These are phyloP conservation scores for Fusarium heterosporum DNA, from an alignment of 2,329 filamentous ascomycete species.

Conservation along the genomic window DNA sequence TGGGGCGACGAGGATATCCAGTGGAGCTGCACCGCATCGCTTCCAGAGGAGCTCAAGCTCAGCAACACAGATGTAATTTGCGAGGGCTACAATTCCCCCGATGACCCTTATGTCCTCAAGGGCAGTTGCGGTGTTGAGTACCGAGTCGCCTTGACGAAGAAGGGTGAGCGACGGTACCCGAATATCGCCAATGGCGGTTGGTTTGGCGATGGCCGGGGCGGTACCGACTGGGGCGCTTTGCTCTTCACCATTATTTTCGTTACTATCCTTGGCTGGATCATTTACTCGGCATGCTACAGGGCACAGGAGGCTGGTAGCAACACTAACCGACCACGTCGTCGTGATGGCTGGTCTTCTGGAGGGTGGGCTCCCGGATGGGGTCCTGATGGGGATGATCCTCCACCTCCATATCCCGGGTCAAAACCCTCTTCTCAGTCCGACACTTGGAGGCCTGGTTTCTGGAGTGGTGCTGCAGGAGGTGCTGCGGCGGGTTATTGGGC, in stretches of 20 bases:
- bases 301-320: slow-evolving; percentile 21
- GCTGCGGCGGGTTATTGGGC: slow-evolving; percentile 76
- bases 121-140: slow-evolving; percentile 96
- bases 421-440: slow-evolving; percentile 54
- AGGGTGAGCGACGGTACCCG: slow-evolving; percentile 79
- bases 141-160: slow-evolving; percentile 78
- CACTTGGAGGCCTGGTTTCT: slow-evolving; percentile 79
- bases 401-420: slow-evolving; percentile 59
- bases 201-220: slow-evolving; percentile 49
- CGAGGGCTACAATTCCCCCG: slow-evolving; percentile 82
- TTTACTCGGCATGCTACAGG: slow-evolving; percentile 64
- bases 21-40: slow-evolving; percentile 82
- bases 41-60: slow-evolving; percentile 74
- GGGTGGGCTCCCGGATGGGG: slow-evolving; percentile 55
- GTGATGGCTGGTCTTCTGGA: slow-evolving; percentile 51
- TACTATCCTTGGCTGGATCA: slow-evolving; percentile 69
- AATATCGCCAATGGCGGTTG: slow-evolving; percentile 58
- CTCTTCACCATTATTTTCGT: slow-evolving; percentile 74
- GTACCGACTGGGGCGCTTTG: slow-evolving; percentile 52
- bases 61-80: slow-evolving; percentile 91
- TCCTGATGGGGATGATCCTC: slow-evolving; percentile 63
- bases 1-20: slow-evolving; percentile 86
- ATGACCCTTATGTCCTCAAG: slow-evolving; percentile 88
- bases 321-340: slow-evolving; percentile 26
- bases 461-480: slow-evolving; percentile 75